Evolutionary conservation across 1,284 basidiomycete species (phyloP).

Genomic region (Lentinula novae-zelandiae): DNA sequence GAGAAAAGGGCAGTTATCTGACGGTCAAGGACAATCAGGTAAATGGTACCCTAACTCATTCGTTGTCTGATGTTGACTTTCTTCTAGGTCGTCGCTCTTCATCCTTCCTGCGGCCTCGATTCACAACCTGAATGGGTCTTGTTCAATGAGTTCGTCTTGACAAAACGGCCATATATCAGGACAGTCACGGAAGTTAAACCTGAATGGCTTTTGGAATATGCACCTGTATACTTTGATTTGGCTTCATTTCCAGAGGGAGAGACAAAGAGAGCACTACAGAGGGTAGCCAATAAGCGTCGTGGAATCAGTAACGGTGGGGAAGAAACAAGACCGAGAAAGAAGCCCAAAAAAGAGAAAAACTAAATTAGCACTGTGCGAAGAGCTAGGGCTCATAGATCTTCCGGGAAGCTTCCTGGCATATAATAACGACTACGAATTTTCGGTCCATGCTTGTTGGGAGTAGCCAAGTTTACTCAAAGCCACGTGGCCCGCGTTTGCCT

Average conservation of each 20-base stretch:
- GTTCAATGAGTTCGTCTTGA: conserved; percentile 98
- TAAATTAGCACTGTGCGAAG: not conserved
- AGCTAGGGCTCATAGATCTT: too few species aligned
- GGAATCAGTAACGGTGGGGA: not conserved
- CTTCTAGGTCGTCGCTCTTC: conserved; percentile 79
- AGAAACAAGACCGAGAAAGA: not conserved
- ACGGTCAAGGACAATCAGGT: conserved; percentile 96
- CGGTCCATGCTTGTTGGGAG: too few species aligned
- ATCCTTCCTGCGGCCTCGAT: conserved; percentile 91
- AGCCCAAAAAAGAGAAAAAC: not conserved
- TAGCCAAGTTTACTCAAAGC: too few species aligned
- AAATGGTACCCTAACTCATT: conserved; percentile 16
- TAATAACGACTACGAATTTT: too few species aligned
- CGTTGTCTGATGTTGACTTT: conserved; percentile 6
- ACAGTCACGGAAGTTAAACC: conserved; percentile 87
- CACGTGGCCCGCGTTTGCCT: too few species aligned
- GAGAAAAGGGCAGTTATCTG: conserved; percentile 72
- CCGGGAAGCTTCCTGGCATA: too few species aligned
- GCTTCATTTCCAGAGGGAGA: conserved; percentile 66
- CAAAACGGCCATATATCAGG: conserved; percentile 86
- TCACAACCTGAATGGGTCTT: conserved; percentile 94
- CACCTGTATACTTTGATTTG: conserved; percentile 79
- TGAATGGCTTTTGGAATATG: conserved; percentile 90
- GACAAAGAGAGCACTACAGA: conserved; percentile 64
- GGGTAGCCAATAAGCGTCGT: conserved; percentile 35